Evolutionary conservation across 1,284 basidiomycete species (phyloP), one percentile per base, ranked within the genome.

Genomic region (Polyporus tsugae): DNA sequence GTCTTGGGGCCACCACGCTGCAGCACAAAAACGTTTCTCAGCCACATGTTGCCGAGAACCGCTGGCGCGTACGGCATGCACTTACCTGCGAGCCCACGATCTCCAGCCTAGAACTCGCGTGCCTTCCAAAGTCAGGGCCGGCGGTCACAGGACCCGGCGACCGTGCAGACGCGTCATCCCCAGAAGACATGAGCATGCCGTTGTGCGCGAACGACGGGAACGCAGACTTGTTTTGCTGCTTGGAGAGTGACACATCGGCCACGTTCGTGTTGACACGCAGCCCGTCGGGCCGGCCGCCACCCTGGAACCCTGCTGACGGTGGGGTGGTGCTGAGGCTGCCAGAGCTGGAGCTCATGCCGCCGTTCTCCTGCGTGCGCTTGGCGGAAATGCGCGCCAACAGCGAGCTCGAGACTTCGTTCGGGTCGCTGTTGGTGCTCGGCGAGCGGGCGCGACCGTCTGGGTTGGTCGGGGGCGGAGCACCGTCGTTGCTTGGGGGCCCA

Each of bases 131-230:
- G 79, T 94, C 92, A 68, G 92, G 93, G 63, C 92, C 92, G 64
- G 92, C 92, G 67, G 92, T 94, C 69, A 93, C 87, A 55, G 92
- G 92, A 59, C 86, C 90, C 65, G 92, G 91, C n/a, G 91, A 92
- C 77, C 91, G 87, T 65, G 85, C 84, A 38, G 85, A 80, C 36
- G 84, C 80, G 59, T 86, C 87, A 62, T 91, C 91, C 46, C 84
- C 82, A 36, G 88, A 82, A n/a, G 88, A 86, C 68, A 92, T 82
- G 71, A 93, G 80, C 65, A 92, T 85, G 25, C 89, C 90, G 73
- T 92, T 93, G 76, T 89, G 88, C 10, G 91, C 83, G 76, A 92
- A 93, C 7, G 90, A 86, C 6, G 92, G 92, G 75, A 92, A 94
- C 0, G 92, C 92, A 13, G 92, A 94, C 79, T 94, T 94, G 81